Evolutionary conservation across 2,329 filamentous ascomycete genomes (phyloP).

Genomic region (Diaporthe sp.): DNA sequence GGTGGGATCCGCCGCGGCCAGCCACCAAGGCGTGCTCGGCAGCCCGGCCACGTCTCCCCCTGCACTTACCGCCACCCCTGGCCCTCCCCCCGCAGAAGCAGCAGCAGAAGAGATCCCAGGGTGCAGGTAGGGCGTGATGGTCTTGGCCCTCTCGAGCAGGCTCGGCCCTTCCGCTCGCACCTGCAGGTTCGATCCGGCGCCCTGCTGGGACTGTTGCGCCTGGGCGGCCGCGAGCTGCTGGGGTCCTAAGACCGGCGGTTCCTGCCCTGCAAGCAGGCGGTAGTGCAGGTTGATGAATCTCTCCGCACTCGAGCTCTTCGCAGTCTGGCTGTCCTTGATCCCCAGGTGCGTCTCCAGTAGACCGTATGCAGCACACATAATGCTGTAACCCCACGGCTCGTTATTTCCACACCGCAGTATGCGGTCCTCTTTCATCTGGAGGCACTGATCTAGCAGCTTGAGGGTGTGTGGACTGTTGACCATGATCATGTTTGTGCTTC

Average conservation of each 20-base stretch:
- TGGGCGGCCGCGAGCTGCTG: conserved; percentile 44
- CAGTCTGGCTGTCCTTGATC: conserved; percentile 67
- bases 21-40: conserved; percentile 45
- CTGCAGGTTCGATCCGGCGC: conserved; percentile 22
- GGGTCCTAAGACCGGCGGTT: conserved; percentile 53
- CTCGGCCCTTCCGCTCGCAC: conserved; percentile 33
- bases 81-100: neutral
- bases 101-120: conserved; percentile 4
- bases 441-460: conserved; percentile 71
- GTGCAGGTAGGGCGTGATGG: conserved; percentile 38
- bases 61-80: conserved; percentile 21
- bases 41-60: conserved; percentile 36
- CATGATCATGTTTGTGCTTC: conserved; percentile 73
- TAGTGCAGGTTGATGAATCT: conserved; percentile 71
- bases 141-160: conserved; percentile 37
- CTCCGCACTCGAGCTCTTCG: conserved; percentile 71
- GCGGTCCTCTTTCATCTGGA: conserved; percentile 71
- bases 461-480: conserved; percentile 71
- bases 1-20: conserved; percentile 41
- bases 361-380: conserved; percentile 72
- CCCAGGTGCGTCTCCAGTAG: conserved; percentile 71
- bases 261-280: conserved; percentile 67
- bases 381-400: conserved; percentile 74
- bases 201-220: conserved; percentile 30
- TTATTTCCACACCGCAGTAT: conserved; percentile 73